phyloP scores from a whole-genome alignment of 495 filamentous ascomycete species.

The Baudoinia panamericana region DNA sequence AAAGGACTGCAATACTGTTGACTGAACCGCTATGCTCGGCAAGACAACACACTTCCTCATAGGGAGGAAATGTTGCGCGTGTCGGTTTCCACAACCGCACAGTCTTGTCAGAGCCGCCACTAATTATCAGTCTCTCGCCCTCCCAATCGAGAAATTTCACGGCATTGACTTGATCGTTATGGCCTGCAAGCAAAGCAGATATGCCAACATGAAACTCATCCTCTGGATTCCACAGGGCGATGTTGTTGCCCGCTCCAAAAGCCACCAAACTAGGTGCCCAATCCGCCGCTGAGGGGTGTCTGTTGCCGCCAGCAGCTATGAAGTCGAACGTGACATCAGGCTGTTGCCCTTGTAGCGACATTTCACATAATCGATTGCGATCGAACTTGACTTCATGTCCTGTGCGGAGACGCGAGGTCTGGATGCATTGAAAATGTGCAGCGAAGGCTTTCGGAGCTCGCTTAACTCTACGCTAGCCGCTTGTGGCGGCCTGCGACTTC shows the following conservation, averaged over 20 bases:
- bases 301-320: slow-evolving; percentile 76
- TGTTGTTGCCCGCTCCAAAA: slow-evolving; percentile 76
- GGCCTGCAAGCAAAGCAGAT: slow-evolving; percentile 58
- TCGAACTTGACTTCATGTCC: too few relatives aligned
- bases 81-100: slow-evolving; percentile 54
- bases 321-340: slow-evolving; percentile 40
- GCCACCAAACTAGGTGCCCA: slow-evolving; percentile 70
- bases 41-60: slow-evolving; percentile 35
- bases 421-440: too few relatives aligned
- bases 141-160: slow-evolving; percentile 56
- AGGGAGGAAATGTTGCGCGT: slow-evolving; percentile 25
- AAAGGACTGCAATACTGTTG: slow-evolving; percentile 57
- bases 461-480: too few relatives aligned
- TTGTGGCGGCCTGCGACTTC: too few relatives aligned
- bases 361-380: too few relatives aligned
- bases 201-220: slow-evolving; percentile 45
- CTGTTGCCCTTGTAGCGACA: slow-evolving; percentile 1
- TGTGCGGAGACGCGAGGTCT: too few relatives aligned
- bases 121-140: slow-evolving; percentile 31
- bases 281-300: slow-evolving; percentile 79
- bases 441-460: too few relatives aligned
- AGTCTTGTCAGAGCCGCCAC: slow-evolving; percentile 69
- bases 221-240: slow-evolving; percentile 79
- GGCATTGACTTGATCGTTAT: slow-evolving; percentile 68
- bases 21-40: slow-evolving; percentile 60